A percentile compares a stretch with the other conserved stretches of the same genome.
Conservation (phyloP, 129 eudicot genomes). For the Scalesia atractyloides region DNA sequence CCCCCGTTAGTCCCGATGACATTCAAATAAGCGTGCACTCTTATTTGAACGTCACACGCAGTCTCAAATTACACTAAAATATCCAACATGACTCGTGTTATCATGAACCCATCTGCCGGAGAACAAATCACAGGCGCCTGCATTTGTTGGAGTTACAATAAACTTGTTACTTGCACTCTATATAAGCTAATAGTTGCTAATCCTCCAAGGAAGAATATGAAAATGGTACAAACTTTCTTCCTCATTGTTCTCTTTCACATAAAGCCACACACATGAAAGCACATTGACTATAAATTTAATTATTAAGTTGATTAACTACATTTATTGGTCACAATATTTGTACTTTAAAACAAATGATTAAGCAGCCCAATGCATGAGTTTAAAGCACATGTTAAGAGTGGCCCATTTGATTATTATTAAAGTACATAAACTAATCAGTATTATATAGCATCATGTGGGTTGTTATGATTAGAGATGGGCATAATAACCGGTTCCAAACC, state of each 20-base stretch:
- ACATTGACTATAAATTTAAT: background rate
- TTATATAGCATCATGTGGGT: slow-evolving; percentile 5
- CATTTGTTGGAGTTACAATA: background rate
- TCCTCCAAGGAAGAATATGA: slow-evolving; percentile 37
- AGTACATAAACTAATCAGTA: background rate
- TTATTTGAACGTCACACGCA: no score
- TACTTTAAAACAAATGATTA: background rate
- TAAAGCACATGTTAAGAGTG: slow-evolving; percentile 3
- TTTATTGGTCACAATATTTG: background rate
- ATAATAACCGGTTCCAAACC: no score
- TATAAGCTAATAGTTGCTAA: slow-evolving; percentile 27
- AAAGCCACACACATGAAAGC: background rate
- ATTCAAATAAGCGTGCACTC: no score
- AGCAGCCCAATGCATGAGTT: background rate
- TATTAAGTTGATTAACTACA: background rate
- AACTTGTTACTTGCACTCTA: background rate
- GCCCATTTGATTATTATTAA: background rate
- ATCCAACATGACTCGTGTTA: no score
- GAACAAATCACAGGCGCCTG: slow-evolving; percentile 47
- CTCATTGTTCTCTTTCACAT: slow-evolving; percentile 4
- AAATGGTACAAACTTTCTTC: slow-evolving; percentile 19
- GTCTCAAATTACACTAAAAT: no score
- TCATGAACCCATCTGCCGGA: slow-evolving; percentile 67
- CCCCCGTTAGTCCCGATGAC: no score
- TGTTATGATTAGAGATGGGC: no score